Base-by-base conservation (phyloP, 179 eudicot species). In the Beta corolliflora region DNA sequence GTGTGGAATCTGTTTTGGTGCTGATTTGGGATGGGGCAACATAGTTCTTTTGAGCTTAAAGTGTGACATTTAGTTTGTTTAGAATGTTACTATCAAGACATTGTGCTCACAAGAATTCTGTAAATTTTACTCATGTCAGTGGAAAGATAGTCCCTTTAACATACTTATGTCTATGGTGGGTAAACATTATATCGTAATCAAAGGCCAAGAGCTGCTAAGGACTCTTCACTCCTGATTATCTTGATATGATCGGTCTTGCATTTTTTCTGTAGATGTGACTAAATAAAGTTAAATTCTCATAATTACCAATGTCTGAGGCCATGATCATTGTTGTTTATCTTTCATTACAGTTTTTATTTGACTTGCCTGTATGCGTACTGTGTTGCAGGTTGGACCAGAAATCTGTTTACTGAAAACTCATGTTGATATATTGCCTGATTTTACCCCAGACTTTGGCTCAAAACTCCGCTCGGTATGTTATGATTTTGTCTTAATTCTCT, bases 341-440 rank as follows among this genome's bases (percentile, higher is more conserved):
- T 31, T 5, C 48, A 19, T 52, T 71, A 53, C 31, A 25, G 41
- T 45, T 67, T 21, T 69, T 10, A 18, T 41, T 21, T 58, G 16
- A 50, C 60, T 60, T 65, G 71, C 48, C 48, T 68, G 21, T 67
- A 48, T 60, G 70, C 67, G 12, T 59, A 60, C 7, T 69, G 46
- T 16, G 12, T 41, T 79, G 86, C 91, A 95, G 97, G 97, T 93
- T 88, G 98, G 97, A 69, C 90, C 88, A 46, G 98, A 95, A 85
- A 95, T 95, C 74, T 95, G 98, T 87, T 82, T 95, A 85, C 83
- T 95, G 85, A 95, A 95, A 80, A 95, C 97, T 25, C 98, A 95
- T 89, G 98, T 95, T 66, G 98, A 95, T 80, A 95, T 95, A 73
- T 88, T 95, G 54, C 97, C 98, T 81, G 97, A 93, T 90, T 95